Conservation (phyloP, 192 early-diverging fungal species). For the Gigaspora rosea region DNA sequence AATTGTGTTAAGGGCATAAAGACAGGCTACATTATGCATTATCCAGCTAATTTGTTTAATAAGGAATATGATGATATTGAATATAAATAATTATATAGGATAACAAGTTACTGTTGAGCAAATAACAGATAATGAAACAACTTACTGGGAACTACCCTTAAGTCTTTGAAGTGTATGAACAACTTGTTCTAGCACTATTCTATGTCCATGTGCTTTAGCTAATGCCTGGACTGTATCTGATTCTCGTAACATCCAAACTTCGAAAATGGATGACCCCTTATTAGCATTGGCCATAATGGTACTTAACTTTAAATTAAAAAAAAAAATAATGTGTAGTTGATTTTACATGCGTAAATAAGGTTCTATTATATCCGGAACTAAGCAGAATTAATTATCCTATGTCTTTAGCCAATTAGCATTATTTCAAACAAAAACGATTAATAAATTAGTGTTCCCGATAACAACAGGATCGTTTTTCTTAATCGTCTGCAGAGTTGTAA, state of each 20-base stretch:
- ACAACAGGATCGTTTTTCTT: no score
- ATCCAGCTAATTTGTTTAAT: conserved; percentile 4
- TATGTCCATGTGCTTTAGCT: conserved; percentile 67
- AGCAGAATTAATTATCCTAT: no score
- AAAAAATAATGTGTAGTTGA: neutral
- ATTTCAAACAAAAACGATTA: no score
- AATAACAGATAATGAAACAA: conserved; percentile 10
- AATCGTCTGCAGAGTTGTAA: no score
- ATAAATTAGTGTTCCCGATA: no score
- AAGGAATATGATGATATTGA: neutral
- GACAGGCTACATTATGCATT: conserved; percentile 44
- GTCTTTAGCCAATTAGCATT: no score
- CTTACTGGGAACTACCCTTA: conserved; percentile 41
- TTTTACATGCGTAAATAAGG: no score
- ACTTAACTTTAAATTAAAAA: conserved; percentile 43
- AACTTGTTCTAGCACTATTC: conserved; percentile 63
- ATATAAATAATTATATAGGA: neutral
- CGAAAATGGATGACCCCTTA: conserved; percentile 57
- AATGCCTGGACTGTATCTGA: conserved; percentile 69
- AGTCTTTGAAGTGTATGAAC: conserved; percentile 40
- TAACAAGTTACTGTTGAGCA: neutral
- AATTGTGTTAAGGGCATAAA: conserved; percentile 56
- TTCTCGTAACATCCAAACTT: conserved; percentile 78
- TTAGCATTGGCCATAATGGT: conserved; percentile 53
- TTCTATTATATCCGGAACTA: no score